A percentile compares a stretch with the other conserved stretches of the same genome.
Evolutionary conservation across 192 early-diverging fungal species (phyloP).

Genomic region (Diversispora eburnea): DNA sequence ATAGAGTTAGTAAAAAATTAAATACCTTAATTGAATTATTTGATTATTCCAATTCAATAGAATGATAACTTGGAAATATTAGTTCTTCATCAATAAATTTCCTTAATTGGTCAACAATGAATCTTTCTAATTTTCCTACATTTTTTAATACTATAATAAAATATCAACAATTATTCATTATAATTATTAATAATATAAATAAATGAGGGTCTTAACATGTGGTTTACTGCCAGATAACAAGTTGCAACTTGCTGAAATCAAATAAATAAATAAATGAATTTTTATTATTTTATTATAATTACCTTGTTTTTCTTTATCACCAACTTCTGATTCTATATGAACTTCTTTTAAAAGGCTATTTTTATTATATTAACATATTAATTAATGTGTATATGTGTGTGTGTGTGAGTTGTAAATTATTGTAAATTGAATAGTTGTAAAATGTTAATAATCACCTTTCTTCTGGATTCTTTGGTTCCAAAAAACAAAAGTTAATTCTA

Average conservation of each 20-base stretch:
- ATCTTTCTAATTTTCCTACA: conserved; percentile 75
- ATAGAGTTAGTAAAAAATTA: neutral
- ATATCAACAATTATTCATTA: neutral
- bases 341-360: conserved; percentile 54
- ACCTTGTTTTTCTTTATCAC: conserved; percentile 66
- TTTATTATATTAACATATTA: neutral
- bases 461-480: conserved; percentile 57
- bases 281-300: conserved; percentile 10
- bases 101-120: conserved; percentile 75
- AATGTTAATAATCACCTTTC: conserved; percentile 37
- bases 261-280: too few relatives aligned
- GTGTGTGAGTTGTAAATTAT: too few relatives aligned
- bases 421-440: neutral
- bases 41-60: conserved; percentile 43
- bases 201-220: neutral
- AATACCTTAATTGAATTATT: neutral
- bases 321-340: conserved; percentile 61
- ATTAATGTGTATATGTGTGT: too few relatives aligned
- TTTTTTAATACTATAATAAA: conserved; percentile 63
- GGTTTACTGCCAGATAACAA: too few relatives aligned
- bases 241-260: too few relatives aligned
- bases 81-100: conserved; percentile 72
- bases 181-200: neutral
- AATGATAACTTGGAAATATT: conserved; percentile 74
- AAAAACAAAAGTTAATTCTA: conserved; percentile 68